Evolutionary conservation across 805 yeast genomes (phyloP).

Genomic region (Barnettozyma vustinii): DNA sequence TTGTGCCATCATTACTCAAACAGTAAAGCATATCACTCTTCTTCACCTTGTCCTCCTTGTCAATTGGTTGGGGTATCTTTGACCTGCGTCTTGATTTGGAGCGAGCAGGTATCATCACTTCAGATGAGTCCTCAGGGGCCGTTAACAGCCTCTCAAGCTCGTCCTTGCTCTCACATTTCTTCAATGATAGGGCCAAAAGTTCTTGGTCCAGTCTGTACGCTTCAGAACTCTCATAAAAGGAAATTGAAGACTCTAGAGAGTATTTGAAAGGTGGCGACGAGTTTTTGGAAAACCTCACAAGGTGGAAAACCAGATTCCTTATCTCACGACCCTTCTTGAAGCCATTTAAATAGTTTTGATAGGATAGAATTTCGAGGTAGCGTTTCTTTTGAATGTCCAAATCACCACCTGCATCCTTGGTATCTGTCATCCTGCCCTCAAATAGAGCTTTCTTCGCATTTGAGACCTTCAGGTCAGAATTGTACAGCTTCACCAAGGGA

Average conservation of each 20-base stretch:
- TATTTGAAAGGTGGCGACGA: background rate
- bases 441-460: conserved; percentile 11
- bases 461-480: conserved; percentile 18
- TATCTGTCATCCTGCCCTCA: conserved; percentile 10
- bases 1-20: conserved; percentile 33
- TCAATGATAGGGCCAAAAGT: background rate
- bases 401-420: conserved; percentile 27
- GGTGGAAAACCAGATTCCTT: conserved; percentile 13
- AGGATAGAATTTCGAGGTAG: conserved; percentile 41
- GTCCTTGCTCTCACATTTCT: background rate
- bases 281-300: conserved; percentile 6
- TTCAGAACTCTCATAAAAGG: background rate
- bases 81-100: background rate
- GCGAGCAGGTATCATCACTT: background rate
- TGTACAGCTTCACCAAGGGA: conserved; percentile 16
- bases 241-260: background rate
- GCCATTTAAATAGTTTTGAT: conserved; percentile 35
- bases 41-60: background rate
- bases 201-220: conserved; percentile 1
- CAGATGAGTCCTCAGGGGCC: background rate
- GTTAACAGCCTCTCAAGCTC: background rate
- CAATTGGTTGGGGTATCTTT: conserved; percentile 3
- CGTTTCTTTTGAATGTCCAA: conserved; percentile 32
- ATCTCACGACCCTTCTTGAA: conserved; percentile 21
- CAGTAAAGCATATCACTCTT: conserved; percentile 48